Evolutionary conservation across 768 basidiomycete species (phyloP), one percentile per base, ranked within the genome.

Genomic region (Rhodotorula graminis): DNA sequence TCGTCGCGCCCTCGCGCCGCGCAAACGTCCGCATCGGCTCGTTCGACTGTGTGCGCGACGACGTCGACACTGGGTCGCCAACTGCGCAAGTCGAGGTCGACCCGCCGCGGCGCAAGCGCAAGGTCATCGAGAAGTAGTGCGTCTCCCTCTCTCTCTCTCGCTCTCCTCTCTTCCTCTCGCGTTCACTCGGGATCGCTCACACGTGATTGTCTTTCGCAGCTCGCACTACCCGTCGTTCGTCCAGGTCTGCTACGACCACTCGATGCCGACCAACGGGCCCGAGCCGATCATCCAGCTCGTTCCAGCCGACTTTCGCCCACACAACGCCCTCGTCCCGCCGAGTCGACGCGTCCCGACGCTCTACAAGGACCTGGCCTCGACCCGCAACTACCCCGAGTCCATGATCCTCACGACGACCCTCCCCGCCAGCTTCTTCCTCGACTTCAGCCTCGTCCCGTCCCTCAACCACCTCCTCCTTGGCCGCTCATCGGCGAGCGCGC

Each of bases 401-500:
- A 65, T 66, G 50, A 67, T 65, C 56, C 66, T 31, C 44, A 81
- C 11, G 80, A 80, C 87, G n/a, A 80, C 82, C 33, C 81, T 92
- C 67, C 82, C 89, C 1, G 79, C 81, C 59, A 81, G 82, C 53
- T 80, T 90, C 46, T 85, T 83, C 57, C 81, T 80, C 21, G 83
- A 86, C 1, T 88, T 89, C 76, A 80, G 83, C 61, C 76, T 88
- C 42, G 81, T 92, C 21, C 91, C 92, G 11, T 84, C 84, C 11
- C 82, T 94, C 21, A 86, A 86, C 67, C 87, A 86, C 71, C 87
- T 87, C 27, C 80, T 91, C 64, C 4, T 88, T 87, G 4, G 86
- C 87, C 76, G 77, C 86, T 10, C 90, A 90, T 29, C 88, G 82
- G 16, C 84, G 80, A 25, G 80, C 82, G 65, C 85, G 84, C 85